A percentile compares a stretch with the other conserved stretches of the same genome.
phyloP scores from a whole-genome alignment of 495 filamentous ascomycete genomes.

The Pyrenula massariospora region DNA sequence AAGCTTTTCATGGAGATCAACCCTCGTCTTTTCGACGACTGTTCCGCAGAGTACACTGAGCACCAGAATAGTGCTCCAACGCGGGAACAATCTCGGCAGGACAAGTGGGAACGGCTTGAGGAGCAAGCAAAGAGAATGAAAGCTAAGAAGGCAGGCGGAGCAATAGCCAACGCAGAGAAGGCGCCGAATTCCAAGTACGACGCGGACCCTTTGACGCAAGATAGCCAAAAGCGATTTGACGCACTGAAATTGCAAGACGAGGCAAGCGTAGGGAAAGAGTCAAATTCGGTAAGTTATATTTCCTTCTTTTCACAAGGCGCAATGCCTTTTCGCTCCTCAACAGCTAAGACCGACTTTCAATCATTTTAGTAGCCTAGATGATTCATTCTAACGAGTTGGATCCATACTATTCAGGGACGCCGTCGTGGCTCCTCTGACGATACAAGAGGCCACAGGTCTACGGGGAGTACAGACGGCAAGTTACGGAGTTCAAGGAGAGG shows the following conservation, averaged over 20 bases:
- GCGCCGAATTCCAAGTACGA: constrained; percentile 41
- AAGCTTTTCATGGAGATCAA: constrained; percentile 99
- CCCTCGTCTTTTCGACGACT: constrained; percentile 95
- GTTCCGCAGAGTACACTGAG: constrained; percentile 96
- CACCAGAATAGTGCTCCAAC: constrained; percentile 80
- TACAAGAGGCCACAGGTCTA: constrained; percentile 31
- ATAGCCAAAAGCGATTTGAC: constrained; percentile 74
- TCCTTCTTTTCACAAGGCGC: constrained; percentile 4
- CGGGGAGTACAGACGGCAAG: constrained; percentile 34
- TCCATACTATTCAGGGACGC: constrained; percentile 38
- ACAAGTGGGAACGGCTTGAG: constrained; percentile 75
- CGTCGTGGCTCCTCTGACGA: constrained; percentile 31
- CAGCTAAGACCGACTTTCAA: constrained; percentile 29
- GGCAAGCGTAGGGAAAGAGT: constrained; percentile 26
- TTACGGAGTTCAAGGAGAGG: constrained; percentile 25
- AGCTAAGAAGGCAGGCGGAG: constrained; percentile 26
- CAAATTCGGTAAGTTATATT: constrained; percentile 33
- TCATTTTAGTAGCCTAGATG: constrained; percentile 26
- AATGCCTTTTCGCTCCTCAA: constrained; percentile 16
- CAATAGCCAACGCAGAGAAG: constrained; percentile 20
- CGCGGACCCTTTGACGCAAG: constrained; percentile 62
- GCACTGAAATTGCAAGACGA: constrained; percentile 77
- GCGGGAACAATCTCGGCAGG: constrained; percentile 60
- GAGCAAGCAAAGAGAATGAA: constrained; percentile 61
- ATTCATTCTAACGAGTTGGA: constrained; percentile 33